These are phyloP conservation scores for Sanghuangporus baumii DNA, from an alignment of 1,284 basidiomycete genomes.

Conservation along the genomic window DNA sequence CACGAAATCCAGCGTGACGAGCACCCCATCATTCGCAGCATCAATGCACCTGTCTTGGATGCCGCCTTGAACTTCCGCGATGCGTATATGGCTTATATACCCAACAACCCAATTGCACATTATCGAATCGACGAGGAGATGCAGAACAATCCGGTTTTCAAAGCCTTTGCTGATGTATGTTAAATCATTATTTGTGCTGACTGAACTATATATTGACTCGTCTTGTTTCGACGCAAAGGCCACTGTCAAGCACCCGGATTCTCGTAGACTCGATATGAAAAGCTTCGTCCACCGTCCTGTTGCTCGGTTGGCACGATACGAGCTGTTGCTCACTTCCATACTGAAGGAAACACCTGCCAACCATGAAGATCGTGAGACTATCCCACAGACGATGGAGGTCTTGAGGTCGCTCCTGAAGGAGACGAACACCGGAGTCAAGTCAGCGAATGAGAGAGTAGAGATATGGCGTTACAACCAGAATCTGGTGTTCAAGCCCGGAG, in stretches of 20 bases:
- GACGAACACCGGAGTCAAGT: conserved; percentile 76
- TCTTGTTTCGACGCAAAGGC: conserved; percentile 36
- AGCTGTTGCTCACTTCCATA: conserved; percentile 78
- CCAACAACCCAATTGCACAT: conserved; percentile 91
- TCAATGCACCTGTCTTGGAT: conserved; percentile 85
- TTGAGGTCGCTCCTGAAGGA: conserved; percentile 83
- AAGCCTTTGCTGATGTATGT: conserved; percentile 75
- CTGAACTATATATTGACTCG: neutral
- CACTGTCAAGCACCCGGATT: conserved; percentile 67
- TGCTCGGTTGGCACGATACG: conserved; percentile 83
- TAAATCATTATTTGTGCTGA: neutral
- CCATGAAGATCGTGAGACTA: conserved; percentile 75
- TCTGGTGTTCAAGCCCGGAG: conserved; percentile 73
- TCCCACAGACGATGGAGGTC: conserved; percentile 80
- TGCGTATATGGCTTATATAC: conserved; percentile 89
- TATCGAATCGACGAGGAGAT: conserved; percentile 89
- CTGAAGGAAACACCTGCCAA: conserved; percentile 64
- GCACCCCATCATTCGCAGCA: conserved; percentile 76
- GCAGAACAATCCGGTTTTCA: conserved; percentile 74
- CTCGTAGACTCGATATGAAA: conserved; percentile 79
- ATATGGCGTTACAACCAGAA: conserved; percentile 81
- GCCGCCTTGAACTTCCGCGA: conserved; percentile 91
- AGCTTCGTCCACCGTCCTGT: conserved; percentile 88
- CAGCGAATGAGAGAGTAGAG: conserved; percentile 82
- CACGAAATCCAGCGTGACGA: conserved; percentile 88